phyloP scores from a whole-genome alignment of 768 basidiomycete genomes.

The Podaxis mareebaensis region DNA sequence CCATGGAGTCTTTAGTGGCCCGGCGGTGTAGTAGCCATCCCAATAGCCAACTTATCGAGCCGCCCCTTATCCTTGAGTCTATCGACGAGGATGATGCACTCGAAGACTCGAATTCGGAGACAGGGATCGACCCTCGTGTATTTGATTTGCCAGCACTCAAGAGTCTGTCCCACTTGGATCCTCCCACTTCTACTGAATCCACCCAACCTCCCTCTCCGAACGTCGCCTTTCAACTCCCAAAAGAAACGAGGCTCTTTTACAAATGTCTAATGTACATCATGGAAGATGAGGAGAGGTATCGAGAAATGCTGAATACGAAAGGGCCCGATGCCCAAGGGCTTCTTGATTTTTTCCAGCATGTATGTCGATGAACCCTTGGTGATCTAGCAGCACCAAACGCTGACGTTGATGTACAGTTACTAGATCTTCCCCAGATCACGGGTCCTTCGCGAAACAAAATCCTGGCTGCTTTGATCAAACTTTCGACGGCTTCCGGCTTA shows the following conservation, averaged over 20 bases:
- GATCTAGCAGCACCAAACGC: neutral
- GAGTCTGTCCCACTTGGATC: neutral
- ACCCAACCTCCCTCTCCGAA: neutral
- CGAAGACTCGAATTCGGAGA: neutral
- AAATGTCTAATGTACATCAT: neutral
- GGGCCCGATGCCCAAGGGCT: neutral
- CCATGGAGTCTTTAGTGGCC: neutral
- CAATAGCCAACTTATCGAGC: neutral
- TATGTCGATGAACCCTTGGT: neutral
- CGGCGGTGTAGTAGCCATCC: neutral
- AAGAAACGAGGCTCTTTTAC: neutral
- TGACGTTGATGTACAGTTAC: neutral
- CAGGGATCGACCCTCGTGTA: neutral
- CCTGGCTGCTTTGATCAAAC: slow-evolving; percentile 12
- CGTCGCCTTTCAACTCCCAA: neutral
- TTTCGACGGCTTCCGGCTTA: slow-evolving; percentile 26
- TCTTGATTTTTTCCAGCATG: slow-evolving; percentile 7
- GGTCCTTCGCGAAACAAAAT: neutral
- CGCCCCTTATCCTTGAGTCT: neutral
- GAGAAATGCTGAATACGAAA: neutral
- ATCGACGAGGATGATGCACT: neutral
- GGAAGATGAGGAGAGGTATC: neutral
- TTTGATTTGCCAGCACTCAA: neutral
- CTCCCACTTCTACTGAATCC: neutral
- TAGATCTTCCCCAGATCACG: neutral